Conservation (phyloP, 345 rosid species). For the Eucalyptus decipiens region DNA sequence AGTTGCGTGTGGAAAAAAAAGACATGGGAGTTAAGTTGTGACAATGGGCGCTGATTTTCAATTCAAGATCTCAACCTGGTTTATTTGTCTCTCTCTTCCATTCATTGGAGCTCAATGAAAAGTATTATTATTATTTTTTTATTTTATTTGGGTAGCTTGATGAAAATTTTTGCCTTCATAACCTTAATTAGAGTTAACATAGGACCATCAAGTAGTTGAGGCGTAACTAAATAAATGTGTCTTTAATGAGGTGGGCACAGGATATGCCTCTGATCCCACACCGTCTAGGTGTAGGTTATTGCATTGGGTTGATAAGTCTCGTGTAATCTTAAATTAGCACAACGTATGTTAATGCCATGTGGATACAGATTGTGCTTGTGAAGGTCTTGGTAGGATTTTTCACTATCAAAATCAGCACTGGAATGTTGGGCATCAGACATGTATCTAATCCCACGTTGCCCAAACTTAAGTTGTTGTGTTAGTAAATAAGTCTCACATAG, state of each 20-base stretch:
- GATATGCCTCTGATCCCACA: not conserved
- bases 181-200: not conserved
- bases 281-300: not conserved
- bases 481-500: not conserved
- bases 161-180: not conserved
- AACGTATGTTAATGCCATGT: not conserved
- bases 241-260: not conserved
- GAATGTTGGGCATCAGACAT: not conserved
- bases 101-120: not conserved
- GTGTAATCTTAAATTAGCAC: not conserved
- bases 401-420: not conserved
- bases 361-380: not conserved
- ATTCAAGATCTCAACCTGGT: not conserved
- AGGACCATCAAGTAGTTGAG: not conserved
- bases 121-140: not conserved
- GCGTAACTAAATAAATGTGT: not conserved
- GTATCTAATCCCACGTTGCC: not conserved
- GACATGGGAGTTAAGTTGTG: not conserved
- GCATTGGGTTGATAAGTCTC: not conserved
- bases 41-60: not conserved
- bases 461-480: not conserved
- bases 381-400: not conserved
- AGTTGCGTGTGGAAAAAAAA: not conserved
- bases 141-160: not conserved
- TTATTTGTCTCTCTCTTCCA: not conserved